phyloP scores from a whole-genome alignment of 2,329 filamentous ascomycete species.

The Hypoxylon sp. region DNA sequence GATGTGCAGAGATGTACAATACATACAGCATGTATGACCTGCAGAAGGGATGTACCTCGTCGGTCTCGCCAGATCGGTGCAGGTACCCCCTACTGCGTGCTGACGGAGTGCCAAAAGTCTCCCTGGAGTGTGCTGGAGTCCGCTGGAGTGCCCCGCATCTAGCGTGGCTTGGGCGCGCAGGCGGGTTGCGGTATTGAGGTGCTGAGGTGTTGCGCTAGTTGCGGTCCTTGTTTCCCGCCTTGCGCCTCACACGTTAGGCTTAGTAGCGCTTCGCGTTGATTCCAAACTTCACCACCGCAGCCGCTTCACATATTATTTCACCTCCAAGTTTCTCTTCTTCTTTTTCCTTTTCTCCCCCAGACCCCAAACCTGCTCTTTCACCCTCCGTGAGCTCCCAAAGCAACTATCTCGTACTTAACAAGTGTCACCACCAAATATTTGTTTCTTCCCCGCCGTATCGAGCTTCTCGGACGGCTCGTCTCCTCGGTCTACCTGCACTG shows the following conservation, averaged over 20 bases:
- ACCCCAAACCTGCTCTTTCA: slow-evolving; percentile 1
- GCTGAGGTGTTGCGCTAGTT: too few species aligned
- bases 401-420: not conserved
- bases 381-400: not conserved
- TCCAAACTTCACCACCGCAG: slow-evolving; percentile 35
- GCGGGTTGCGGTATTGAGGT: too few species aligned
- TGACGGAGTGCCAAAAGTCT: not conserved
- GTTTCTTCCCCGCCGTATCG: not conserved
- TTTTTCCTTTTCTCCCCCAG: slow-evolving; percentile 6
- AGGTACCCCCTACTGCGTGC: too few species aligned
- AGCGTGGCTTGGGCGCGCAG: slow-evolving; percentile 8
- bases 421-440: not conserved
- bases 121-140: too few species aligned
- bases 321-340: slow-evolving; percentile 9
- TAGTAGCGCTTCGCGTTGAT: slow-evolving; percentile 34
- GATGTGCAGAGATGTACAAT: not conserved
- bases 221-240: slow-evolving; percentile 29
- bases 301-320: slow-evolving; percentile 23
- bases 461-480: not conserved
- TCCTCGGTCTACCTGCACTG: slow-evolving; percentile 1
- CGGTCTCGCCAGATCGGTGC: not conserved
- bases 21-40: slow-evolving; percentile 10
- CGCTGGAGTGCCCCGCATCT: slow-evolving; percentile 35
- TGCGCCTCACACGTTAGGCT: slow-evolving; percentile 33
- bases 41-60: not conserved